Base-by-base conservation (phyloP, 306 rosid species). In the Lathyrus aphaca region DNA sequence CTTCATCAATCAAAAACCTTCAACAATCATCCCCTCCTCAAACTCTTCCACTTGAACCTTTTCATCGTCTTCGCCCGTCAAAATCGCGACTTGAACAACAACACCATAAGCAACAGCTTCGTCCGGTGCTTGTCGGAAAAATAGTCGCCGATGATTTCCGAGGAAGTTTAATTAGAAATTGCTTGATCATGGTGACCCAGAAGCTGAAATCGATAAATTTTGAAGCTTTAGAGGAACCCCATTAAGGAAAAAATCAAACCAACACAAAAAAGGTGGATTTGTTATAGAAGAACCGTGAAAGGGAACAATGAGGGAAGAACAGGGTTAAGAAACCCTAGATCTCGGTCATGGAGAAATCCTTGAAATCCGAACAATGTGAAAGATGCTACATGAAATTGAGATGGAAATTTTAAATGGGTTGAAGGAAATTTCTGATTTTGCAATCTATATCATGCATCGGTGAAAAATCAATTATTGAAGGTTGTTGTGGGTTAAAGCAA, bases 151-250 rank as follows among this genome's bases (percentile, higher is more conserved):
- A 46, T 44, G 88, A 59, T 74, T 90, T 91, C 74, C 96, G 87
- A 50, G 99, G 97, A 66, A 94, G 92, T 66, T 73, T 91, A 38
- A 95, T 85, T 50, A 91, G 84, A 45, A 94, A 66, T 86, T 94
- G 99, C 87, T 94, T 94, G 18, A 94, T 84, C 99, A 94, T 94
- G 71, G 86, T 61, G 81, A 57, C 57, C 42, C 72, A 80, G 78
- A 30, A 67, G 67, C 63, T 56, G 54, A 35, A 49, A 72, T n/a
- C 69, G 10, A 57, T 8, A 45, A 37, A 68, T 49, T 55, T 65
- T n/a, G 37, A 70, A 64, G 12, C 66, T 72, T 79, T 49, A 88
- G 74, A 88, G 44, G 75, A 48, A 79, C 56, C 67, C 88, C 93
- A 88, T 84, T 19, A 46, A 60, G 44, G 66, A 56, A 66, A 43